Conservation (phyloP, 2,329 filamentous ascomycete genomes). For the Neofusicoccum parvum region DNA sequence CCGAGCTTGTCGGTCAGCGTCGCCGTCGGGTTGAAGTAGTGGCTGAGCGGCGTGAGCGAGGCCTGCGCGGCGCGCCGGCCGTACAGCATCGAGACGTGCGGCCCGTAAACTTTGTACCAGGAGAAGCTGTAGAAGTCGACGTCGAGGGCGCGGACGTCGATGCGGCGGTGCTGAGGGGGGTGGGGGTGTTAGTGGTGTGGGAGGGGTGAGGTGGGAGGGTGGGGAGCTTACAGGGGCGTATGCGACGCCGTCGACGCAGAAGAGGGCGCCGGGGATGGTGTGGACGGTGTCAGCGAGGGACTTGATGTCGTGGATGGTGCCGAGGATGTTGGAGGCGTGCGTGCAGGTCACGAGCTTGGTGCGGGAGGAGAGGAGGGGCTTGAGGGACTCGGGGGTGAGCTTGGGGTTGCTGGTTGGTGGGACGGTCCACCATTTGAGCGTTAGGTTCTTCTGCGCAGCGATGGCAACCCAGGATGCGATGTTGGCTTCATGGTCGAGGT, state of each 20-base stretch:
- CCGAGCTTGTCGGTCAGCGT: slow-evolving; percentile 69
- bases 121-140: slow-evolving; percentile 78
- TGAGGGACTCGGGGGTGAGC: slow-evolving; percentile 60
- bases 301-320: slow-evolving; percentile 67
- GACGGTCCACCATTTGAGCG: slow-evolving; percentile 69
- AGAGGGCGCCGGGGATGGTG: slow-evolving; percentile 56
- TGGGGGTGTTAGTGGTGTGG: background rate
- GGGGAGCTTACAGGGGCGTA: slow-evolving; percentile 59
- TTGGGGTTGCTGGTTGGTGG: slow-evolving; percentile 54
- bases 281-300: slow-evolving; percentile 59
- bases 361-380: slow-evolving; percentile 60
- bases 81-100: slow-evolving; percentile 73
- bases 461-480: slow-evolving; percentile 73
- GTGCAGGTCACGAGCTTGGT: slow-evolving; percentile 74
- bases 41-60: slow-evolving; percentile 59
- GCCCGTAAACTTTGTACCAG: slow-evolving; percentile 80
- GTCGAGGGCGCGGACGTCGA: slow-evolving; percentile 69
- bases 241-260: slow-evolving; percentile 76
- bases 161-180: slow-evolving; percentile 54
- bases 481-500: slow-evolving; percentile 77
- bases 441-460: slow-evolving; percentile 61
- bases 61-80: slow-evolving; percentile 60
- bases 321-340: slow-evolving; percentile 73
- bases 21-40: slow-evolving; percentile 66
- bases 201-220: background rate